Evolutionary conservation across 495 filamentous ascomycete genomes (phyloP).

Genomic region (Sporormia fimetaria): DNA sequence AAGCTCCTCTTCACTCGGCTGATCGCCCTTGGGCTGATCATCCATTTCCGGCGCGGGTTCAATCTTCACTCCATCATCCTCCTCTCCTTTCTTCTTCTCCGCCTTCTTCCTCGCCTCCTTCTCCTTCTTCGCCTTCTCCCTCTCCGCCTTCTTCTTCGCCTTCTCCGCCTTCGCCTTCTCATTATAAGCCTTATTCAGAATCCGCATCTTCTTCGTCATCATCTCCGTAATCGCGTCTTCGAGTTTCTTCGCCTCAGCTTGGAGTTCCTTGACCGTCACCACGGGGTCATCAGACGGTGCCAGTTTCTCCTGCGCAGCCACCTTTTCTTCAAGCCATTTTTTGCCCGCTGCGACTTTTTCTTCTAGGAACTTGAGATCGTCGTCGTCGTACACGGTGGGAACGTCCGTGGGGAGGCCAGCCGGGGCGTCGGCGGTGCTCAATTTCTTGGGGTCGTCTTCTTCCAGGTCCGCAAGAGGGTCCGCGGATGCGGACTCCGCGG

Average conservation of each 20-base stretch:
- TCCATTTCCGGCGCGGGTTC: no score
- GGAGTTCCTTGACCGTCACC: slow-evolving; percentile 54
- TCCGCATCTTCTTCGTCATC: slow-evolving; percentile 57
- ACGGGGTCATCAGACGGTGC: slow-evolving; percentile 57
- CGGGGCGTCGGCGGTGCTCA: slow-evolving; percentile 33
- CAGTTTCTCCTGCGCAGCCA: slow-evolving; percentile 56
- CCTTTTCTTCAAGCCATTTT: slow-evolving; percentile 58
- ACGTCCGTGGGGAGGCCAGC: slow-evolving; percentile 31
- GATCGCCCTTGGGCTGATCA: no score
- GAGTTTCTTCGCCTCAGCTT: slow-evolving; percentile 46
- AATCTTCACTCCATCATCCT: slow-evolving; percentile 5
- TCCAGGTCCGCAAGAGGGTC: slow-evolving; percentile 54
- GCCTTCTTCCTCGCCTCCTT: slow-evolving; percentile 30
- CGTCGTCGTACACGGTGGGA: slow-evolving; percentile 46
- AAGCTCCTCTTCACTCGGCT: slow-evolving; percentile 16
- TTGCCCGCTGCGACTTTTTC: slow-evolving; percentile 37
- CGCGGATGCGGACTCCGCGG: slow-evolving; percentile 26
- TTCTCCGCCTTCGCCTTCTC: slow-evolving; percentile 38
- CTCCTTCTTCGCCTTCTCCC: slow-evolving; percentile 32
- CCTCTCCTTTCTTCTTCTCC: slow-evolving; percentile 23
- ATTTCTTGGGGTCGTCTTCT: slow-evolving; percentile 25
- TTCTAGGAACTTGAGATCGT: slow-evolving; percentile 50
- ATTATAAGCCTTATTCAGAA: slow-evolving; percentile 37
- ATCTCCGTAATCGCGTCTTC: slow-evolving; percentile 57
- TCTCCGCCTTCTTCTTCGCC: slow-evolving; percentile 34